phyloP scores from a whole-genome alignment of 2,329 filamentous ascomycete genomes.

The Penicillium nordicum region DNA sequence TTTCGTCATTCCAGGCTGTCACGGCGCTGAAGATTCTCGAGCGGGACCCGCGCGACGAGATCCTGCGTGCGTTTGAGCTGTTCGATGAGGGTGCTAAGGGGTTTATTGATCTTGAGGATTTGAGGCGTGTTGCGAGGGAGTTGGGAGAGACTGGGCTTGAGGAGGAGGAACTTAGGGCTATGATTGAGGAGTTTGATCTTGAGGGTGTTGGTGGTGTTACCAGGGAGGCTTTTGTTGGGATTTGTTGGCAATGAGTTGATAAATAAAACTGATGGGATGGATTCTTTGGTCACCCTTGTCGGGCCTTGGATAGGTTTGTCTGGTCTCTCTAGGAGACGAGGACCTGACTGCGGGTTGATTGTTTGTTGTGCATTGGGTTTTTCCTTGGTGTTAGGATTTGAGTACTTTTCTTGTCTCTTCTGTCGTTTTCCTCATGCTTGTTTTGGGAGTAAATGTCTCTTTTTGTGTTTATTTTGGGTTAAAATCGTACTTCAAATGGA shows the following conservation, averaged over 20 bases:
- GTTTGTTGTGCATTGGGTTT: conserved; percentile 7
- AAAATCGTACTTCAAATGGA: conserved; percentile 1
- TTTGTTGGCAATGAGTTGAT: conserved; percentile 53
- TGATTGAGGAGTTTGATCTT: conserved; percentile 98
- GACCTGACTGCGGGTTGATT: background rate
- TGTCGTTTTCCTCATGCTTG: conserved; percentile 1
- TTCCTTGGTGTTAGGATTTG: conserved; percentile 9
- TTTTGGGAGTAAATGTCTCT: background rate
- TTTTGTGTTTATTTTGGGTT: background rate
- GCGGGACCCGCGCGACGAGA: conserved; percentile 86
- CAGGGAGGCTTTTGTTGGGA: conserved; percentile 63
- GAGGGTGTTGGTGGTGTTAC: conserved; percentile 79
- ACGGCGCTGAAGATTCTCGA: conserved; percentile 76
- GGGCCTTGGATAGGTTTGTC: background rate
- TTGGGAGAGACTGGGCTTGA: conserved; percentile 82
- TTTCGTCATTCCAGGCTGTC: conserved; percentile 69
- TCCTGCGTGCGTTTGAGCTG: conserved; percentile 82
- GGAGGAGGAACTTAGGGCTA: conserved; percentile 86
- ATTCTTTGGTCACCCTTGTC: background rate
- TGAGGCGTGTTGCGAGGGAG: conserved; percentile 82
- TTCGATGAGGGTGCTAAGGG: conserved; percentile 94
- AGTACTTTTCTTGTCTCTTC: conserved; percentile 1
- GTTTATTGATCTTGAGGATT: conserved; percentile 81
- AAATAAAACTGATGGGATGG: background rate
- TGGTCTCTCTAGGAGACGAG: background rate